phyloP scores from a whole-genome alignment of 352 stramenopile genomes.

The Phytophthora aleatoria region DNA sequence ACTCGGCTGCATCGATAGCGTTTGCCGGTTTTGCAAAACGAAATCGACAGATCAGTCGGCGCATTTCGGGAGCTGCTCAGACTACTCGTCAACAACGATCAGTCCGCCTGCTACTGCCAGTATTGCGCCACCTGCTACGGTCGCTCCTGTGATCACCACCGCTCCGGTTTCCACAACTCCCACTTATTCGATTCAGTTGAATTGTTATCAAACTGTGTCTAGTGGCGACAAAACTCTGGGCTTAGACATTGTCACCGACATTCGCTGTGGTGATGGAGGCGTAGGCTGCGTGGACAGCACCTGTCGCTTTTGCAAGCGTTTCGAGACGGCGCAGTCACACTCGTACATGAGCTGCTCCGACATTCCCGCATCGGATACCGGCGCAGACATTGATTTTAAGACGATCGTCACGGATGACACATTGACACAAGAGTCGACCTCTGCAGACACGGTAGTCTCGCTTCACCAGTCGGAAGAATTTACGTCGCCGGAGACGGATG shows the following conservation, averaged over 20 bases:
- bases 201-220: conserved; percentile 28
- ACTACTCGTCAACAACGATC: conserved; percentile 2
- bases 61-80: conserved; percentile 27
- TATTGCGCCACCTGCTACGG: not conserved
- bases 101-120: conserved; percentile 1
- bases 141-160: not conserved
- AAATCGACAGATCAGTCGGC: conserved; percentile 27
- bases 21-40: conserved; percentile 35
- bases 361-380: conserved; percentile 20
- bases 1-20: conserved; percentile 31
- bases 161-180: conserved; percentile 8
- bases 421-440: conserved; percentile 1
- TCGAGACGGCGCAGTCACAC: conserved; percentile 31
- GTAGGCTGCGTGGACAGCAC: conserved; percentile 34
- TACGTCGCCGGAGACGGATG: not conserved
- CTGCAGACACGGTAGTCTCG: conserved; percentile 9
- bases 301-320: conserved; percentile 38
- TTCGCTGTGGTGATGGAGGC: conserved; percentile 38
- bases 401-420: conserved; percentile 21
- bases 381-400: conserved; percentile 35
- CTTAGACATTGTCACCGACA: conserved; percentile 35
- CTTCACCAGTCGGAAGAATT: conserved; percentile 12
- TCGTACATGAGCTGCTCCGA: conserved; percentile 28
- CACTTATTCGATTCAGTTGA: conserved; percentile 26
- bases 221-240: conserved; percentile 28